phyloP scores from a whole-genome alignment of 305 asterid genomes.

The Nicotiana rustica region DNA sequence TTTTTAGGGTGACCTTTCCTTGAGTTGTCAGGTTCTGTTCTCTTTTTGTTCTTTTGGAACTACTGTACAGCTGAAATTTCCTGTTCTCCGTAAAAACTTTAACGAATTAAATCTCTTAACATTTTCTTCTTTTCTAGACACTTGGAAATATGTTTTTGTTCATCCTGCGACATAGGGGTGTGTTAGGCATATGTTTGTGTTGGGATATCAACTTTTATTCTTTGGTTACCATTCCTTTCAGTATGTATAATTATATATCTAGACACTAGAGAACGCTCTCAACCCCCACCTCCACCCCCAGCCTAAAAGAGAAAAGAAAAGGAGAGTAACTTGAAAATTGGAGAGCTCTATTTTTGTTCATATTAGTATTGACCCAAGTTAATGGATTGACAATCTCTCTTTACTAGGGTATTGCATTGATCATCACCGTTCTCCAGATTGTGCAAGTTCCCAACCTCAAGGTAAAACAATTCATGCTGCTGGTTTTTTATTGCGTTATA shows the following conservation, averaged over 20 bases:
- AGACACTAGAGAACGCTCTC: slow-evolving; percentile 21
- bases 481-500: slow-evolving; percentile 18
- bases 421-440: slow-evolving; percentile 90
- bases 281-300: not conserved
- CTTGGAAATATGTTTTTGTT: slow-evolving; percentile 19
- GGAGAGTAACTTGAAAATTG: slow-evolving; percentile 27
- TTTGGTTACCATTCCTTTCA: slow-evolving; percentile 16
- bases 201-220: slow-evolving; percentile 22
- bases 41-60: slow-evolving; percentile 15
- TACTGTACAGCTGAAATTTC: slow-evolving; percentile 14
- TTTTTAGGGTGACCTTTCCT: not conserved
- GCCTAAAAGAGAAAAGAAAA: not conserved
- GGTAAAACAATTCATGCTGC: slow-evolving; percentile 53
- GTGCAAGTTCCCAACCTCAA: slow-evolving; percentile 92
- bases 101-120: not conserved
- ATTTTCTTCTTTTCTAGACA: slow-evolving; percentile 12
- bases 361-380: not conserved
- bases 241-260: not conserved
- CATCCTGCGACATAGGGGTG: slow-evolving; percentile 1
- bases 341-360: slow-evolving; percentile 32
- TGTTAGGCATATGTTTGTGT: slow-evolving; percentile 8
- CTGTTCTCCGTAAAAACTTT: not conserved
- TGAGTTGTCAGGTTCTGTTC: not conserved
- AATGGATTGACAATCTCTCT: slow-evolving; percentile 30
- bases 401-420: slow-evolving; percentile 90